Evolutionary conservation across 2,329 filamentous ascomycete species (phyloP), one percentile per base, ranked within the genome.

Genomic region (Colletotrichum sublineola): DNA sequence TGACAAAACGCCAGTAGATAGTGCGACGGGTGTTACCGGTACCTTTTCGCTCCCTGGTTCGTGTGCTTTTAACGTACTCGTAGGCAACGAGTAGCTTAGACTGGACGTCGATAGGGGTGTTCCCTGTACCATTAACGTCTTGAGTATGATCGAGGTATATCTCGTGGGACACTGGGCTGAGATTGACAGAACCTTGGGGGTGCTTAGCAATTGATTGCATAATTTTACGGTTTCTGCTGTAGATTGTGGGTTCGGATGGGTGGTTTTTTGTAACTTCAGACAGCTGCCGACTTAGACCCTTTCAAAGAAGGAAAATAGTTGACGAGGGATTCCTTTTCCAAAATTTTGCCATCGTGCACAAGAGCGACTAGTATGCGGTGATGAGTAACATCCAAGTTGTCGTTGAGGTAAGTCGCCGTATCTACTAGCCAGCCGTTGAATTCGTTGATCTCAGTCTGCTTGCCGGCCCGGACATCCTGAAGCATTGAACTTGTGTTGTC

Each of bases 401-500:
- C 71, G 50, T 78, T 78, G 5, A 87, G 79, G 40, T 82, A 82
- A 24, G 74, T 77, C 7, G 84, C 85, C 76, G 80, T 86, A 50
- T 86, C 85, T 44, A 86, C 80, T 24, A 90, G 79, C 84, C 87
- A 90, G 65, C 89, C 89, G 76, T 91, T 91, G 75, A 91, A 87
- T 74, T 90, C 88, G 62, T 82, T 78, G 55, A 91, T 84, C 77
- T 91, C 89, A 7, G 89, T 90, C 68, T 78, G 76, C 76, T 85
- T 86, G 20, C 86, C 86, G 8, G 85, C 84, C 42, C 77, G 79
- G 15, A 88, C 83, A 76, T 91, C 89, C 79, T 91, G 89, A 6
- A 90, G 82, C 89, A 91, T 91, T 5, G 88, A 90, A 78, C 88
- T 90, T 12, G 81, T 86, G 77, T 91, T 91, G 42, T 85, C 81